Conservation (phyloP, 2,329 filamentous ascomycete species). For the Sclerotinia spermophila region DNA sequence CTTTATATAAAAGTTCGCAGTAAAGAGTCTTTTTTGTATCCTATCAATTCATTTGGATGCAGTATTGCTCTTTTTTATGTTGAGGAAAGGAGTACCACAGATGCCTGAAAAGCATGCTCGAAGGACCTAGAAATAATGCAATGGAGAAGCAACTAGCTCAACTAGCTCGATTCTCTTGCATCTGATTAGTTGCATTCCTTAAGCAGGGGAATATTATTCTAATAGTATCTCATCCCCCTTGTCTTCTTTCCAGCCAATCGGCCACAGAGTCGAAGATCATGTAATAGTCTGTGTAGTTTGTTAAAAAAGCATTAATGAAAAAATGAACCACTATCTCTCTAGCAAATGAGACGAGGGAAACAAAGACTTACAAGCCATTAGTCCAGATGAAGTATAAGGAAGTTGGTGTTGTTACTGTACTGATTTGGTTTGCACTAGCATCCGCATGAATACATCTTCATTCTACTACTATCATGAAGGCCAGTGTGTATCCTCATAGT, state of each 20-base stretch:
- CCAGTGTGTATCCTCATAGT: neutral
- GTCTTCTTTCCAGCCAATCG: neutral
- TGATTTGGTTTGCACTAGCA: neutral
- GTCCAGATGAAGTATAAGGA: neutral
- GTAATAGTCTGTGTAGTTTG: rapidly evolving
- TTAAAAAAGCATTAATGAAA: neutral
- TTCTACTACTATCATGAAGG: neutral
- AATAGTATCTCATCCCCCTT: neutral
- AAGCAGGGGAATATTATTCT: neutral
- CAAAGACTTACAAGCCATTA: neutral
- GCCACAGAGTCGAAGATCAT: neutral
- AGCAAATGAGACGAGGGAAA: rapidly evolving
- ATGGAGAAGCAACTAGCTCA: neutral
- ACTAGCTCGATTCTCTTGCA: neutral
- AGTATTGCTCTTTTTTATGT: rapidly evolving
- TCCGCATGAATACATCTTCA: neutral
- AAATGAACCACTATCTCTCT: neutral
- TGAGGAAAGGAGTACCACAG: neutral
- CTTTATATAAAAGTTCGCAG: rapidly evolving
- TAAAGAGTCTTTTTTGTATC: neutral
- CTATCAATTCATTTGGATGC: neutral
- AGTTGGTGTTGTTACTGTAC: neutral
- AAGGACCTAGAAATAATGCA: too few relatives aligned
- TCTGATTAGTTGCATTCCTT: neutral
- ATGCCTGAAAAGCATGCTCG: neutral